Base-by-base conservation (phyloP, 2,329 filamentous ascomycete species). In the Nemania sp. region DNA sequence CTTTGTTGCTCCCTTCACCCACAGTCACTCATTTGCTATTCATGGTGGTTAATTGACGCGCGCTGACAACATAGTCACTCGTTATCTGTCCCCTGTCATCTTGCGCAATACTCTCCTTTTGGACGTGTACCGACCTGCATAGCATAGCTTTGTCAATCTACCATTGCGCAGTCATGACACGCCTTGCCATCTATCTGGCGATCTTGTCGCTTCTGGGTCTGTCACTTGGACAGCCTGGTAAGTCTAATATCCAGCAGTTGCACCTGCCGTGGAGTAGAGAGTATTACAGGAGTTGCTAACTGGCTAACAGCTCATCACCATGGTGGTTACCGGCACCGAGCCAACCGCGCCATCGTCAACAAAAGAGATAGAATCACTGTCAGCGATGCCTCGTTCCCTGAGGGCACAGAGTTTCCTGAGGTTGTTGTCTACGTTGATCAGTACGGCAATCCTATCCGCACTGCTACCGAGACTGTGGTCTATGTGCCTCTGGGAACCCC, bases 381-480 rank as follows among this genome's bases (percentile, higher is more conserved):
- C n/a, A 74, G 75, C 3, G 73, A 77, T 62, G 69, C 74, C 11
- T 68, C 73, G 10, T 67, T 77, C 48, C 73, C 76, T 46, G 71
- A 70, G 34, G 72, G 78, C 12, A 80, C 78, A 40, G 75, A 80
- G 40, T 66, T 77, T 10, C 77, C 79, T 5, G 76, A 82, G 59
- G 77, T 83, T 51, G 79, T 87, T 29, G 80, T 89, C 68, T 89
- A 83, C 73, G 83, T 89, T 47, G 80, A 90, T 69, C 75, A 82
- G 65, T 72, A 81, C 59, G 85, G 85, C 57, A 77, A 80, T n/a
- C 76, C 80, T 2, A 65, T 86, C 62, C 78, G 76, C 42, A 82
- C 78, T 7, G 69, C 71, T 17, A 79, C 74, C 12, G 74, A 78
- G 51, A 71, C 70, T n/a, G 71, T 79, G 47, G 63, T 71, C 50